Base-by-base conservation (phyloP, 1,284 basidiomycete genomes). In the Gymnopus androsaceus region DNA sequence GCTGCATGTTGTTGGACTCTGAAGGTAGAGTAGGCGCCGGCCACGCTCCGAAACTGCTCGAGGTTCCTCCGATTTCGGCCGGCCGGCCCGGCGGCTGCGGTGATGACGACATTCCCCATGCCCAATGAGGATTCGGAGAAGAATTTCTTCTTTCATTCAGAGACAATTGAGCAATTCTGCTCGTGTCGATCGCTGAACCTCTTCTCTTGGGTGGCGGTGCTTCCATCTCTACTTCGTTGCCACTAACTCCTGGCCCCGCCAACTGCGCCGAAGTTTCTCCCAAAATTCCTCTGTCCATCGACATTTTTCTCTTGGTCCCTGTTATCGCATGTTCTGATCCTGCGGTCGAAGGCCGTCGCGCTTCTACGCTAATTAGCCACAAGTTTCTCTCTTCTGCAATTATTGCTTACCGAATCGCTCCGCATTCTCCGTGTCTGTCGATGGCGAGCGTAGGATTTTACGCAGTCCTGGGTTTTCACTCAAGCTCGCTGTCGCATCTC, bases 241-340 rank as follows among this genome's bases (percentile, higher is more conserved):
- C 47, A 21, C 45, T 44, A 23, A 42, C 72, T 36, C 87, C 87
- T 57, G 85, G 83, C n/a, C 88, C 88, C 40, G 80, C 75, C 54
- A 89, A 74, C 31, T 36, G 40, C 8, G 50, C n/a, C n/a, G n/a
- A n/a, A n/a, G n/a, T 12, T 23, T 51, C 50, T 11, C 21, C 31
- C 33, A 44, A 44, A 45, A 31, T 30, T 12, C 74, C 72, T 59
- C 83, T 79, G 76, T 90, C 88, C 60, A 76, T 74, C 37, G 89
- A 88, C 75, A 90, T 85, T 74, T 93, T 93, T 62, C 90, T 82
- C 71, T 92, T 92, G 56, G 81, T 84, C 58, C 89, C 88, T 66
- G 57, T 70, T 60, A 31, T 41, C 31, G 45, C 42, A 33, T 17
- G 27, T n/a, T 56, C 49, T 40, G 48, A 44, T 34, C 54, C 57